Base-by-base conservation (phyloP, 148 eudicot species). In the Chenopodium berlandieri region DNA sequence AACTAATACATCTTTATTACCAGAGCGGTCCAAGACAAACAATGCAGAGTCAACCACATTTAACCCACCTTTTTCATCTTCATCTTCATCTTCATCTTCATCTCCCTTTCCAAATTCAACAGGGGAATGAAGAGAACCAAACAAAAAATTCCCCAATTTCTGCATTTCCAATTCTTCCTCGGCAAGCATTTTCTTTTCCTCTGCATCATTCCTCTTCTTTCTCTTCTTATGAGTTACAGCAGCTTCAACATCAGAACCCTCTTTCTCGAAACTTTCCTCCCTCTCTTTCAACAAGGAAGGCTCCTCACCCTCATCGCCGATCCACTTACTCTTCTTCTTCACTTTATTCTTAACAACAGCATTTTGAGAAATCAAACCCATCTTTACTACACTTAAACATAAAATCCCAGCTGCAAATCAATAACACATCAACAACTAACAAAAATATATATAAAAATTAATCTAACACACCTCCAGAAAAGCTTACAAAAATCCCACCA, bases 321-420 rank as follows among this genome's bases (percentile, higher is more conserved):
- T 87, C 79, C 88, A 88, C 83, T 92, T 91, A 17, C 66, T 78
- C 90, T 92, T 91, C 60, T 73, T 73, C 86, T 90, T 91, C 88
- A 44, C 50, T 66, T 34, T 80, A 71, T 84, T 87, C 78, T 90
- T 92, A 44, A 85, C 79, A 22, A 81, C 63, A 19, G 83, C 85
- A 81, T 92, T 91, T 86, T 94, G 97, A 46, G 98, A 94, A 86
- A 94, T 91, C 80, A 92, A 92, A 83, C 93, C 84, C 94, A 88
- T 88, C 88, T 75, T 64, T 78, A 22, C 7, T 44, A 32, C 23
- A n/a, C 75, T 75, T 71, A 70, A 66, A 34, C 11, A 27, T 67
- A 62, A 75, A 6, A 54, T 34, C 20, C n/a, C 62, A 48, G 44
- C 86, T 84, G 81, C 74, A 81, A 56, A 44, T 4, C 30, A 66